phyloP scores from a whole-genome alignment of 805 yeast species.

The Saccharomyces jurei region DNA sequence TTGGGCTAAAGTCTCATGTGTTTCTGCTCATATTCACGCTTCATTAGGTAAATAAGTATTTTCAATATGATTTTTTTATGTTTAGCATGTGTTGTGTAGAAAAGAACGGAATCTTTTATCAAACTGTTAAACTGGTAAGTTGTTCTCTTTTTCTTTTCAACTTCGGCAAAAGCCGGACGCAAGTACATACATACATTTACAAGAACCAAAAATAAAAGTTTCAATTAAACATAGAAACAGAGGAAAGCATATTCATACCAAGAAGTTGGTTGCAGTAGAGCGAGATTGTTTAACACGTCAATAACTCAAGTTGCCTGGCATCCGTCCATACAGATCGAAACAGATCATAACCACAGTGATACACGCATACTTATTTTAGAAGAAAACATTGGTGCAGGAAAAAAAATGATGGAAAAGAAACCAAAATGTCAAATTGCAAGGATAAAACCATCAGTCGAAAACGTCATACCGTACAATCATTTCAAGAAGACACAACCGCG shows the following conservation, averaged over 20 bases:
- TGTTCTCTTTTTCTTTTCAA: neutral
- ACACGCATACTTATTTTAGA: neutral
- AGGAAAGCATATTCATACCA: neutral
- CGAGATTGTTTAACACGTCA: neutral
- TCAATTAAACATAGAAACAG: neutral
- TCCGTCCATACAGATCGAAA: neutral
- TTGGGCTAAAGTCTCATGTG: neutral
- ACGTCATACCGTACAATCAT: slow-evolving; percentile 27
- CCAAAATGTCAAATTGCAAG: slow-evolving; percentile 18
- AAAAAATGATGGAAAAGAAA: slow-evolving; percentile 5
- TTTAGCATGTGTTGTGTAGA: neutral
- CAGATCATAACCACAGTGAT: neutral
- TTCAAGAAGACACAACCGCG: slow-evolving; percentile 28
- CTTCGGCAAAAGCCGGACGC: neutral
- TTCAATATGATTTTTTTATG: neutral
- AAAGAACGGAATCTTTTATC: neutral
- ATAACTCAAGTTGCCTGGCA: neutral
- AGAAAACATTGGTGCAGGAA: neutral
- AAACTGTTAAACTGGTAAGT: neutral
- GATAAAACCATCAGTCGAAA: slow-evolving; percentile 33
- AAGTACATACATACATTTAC: neutral
- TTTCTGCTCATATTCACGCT: neutral
- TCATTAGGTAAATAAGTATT: neutral
- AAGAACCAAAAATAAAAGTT: neutral
- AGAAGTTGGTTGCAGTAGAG: neutral